Base-by-base conservation (phyloP, 345 rosid genomes). In the Lepidium sativum region DNA sequence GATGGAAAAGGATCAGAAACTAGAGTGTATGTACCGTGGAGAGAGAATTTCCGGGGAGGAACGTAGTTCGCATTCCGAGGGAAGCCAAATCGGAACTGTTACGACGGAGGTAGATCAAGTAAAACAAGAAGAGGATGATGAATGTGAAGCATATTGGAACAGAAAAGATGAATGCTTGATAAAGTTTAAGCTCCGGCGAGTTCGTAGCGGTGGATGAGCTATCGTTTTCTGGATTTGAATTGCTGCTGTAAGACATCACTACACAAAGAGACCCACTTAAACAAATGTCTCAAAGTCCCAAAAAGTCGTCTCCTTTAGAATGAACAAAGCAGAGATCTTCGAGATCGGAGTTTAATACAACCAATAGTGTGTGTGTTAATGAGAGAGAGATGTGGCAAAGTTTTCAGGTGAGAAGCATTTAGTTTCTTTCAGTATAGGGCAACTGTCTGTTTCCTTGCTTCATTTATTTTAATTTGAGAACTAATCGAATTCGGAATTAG, bases 91-190 rank as follows among this genome's bases (percentile, higher is more conserved):
- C 91, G 4, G 71, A 82, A 37, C 88, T 72, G 40, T 79, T 65
- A 54, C 88, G 89, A 60, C 94, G 98, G 60, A 88, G 89, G 62
- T 83, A 91, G 77, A 88, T 78, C 71, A 84, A 61, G 72, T 88
- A 91, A 67, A 91, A 88, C 77, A 88, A 68, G 75, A 88, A 82
- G 37, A 91, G 83, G 40, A 91, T 78, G 32, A 85, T 38, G 66
- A 86, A 84, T 63, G 88, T 79, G 83, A 88, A 91, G 75, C 90
- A 80, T 38, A 91, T 80, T 35, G 98, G 96, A 2, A 86, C 89
- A 4, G 89, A 79, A 21, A 88, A 88, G 29, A 91, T 84, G 37
- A 91, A 83, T 59, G 94, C 84, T 80, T 86, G 89, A 70, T 83
- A 84, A 0, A 86, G 78, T 79, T 88, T 88, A 73, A 87, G 77